Conservation (phyloP, 345 rosid genomes). For the Brassica cretica region DNA sequence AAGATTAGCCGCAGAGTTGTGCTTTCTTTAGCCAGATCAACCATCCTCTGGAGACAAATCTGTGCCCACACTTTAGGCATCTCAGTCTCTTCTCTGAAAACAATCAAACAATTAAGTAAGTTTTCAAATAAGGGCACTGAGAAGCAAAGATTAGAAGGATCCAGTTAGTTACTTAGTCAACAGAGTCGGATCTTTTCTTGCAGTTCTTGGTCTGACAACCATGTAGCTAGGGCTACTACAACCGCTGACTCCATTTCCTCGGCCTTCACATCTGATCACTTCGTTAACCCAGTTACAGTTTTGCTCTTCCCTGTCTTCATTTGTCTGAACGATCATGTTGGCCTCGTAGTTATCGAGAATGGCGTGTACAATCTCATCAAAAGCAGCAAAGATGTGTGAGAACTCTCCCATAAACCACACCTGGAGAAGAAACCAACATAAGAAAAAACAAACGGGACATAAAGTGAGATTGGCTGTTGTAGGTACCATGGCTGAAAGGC, state of each 20-base stretch:
- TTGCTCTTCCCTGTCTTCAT: slow-evolving; percentile 59
- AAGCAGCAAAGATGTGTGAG: slow-evolving; percentile 66
- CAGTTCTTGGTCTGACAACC: slow-evolving; percentile 59
- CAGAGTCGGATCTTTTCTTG: slow-evolving; percentile 74
- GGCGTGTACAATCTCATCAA: slow-evolving; percentile 83
- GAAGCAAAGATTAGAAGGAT: neutral
- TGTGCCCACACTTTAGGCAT: slow-evolving; percentile 90
- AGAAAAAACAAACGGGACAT: neutral
- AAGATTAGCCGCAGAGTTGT: slow-evolving; percentile 73
- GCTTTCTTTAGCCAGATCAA: slow-evolving; percentile 86
- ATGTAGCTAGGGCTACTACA: slow-evolving; percentile 58
- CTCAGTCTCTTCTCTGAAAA: slow-evolving; percentile 80
- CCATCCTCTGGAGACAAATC: slow-evolving; percentile 89
- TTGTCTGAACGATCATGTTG: slow-evolving; percentile 43
- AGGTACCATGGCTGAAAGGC: slow-evolving; percentile 91
- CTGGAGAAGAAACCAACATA: slow-evolving; percentile 44
- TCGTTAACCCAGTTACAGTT: slow-evolving; percentile 94
- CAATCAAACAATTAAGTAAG: slow-evolving; percentile 8
- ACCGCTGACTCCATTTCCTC: slow-evolving; percentile 47
- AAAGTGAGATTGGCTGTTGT: slow-evolving; percentile 6
- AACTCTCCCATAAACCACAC: slow-evolving; percentile 91
- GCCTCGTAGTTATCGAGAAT: slow-evolving; percentile 81
- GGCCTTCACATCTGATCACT: slow-evolving; percentile 89
- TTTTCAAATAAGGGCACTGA: neutral
- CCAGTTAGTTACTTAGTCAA: slow-evolving; percentile 62